A percentile compares a stretch with the other conserved stretches of the same genome.
Conservation (phyloP, 345 rosid species). For the Schrenkiella parvula region DNA sequence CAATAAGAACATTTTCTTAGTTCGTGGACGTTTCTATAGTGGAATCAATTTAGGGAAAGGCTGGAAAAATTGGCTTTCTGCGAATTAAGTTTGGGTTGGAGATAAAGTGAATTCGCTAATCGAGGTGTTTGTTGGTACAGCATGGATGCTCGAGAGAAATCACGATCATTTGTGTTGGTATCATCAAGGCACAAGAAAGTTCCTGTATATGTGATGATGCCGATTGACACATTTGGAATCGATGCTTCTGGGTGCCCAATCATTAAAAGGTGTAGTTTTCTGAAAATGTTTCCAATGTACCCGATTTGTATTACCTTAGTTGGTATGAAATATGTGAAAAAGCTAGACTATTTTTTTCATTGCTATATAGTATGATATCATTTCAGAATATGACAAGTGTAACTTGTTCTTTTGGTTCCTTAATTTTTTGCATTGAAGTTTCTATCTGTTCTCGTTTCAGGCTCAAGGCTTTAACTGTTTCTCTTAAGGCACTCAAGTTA, state of each 20-base stretch:
- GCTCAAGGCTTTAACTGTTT: constrained; percentile 61
- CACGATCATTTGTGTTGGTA: constrained; percentile 44
- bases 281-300: neutral
- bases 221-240: constrained; percentile 42
- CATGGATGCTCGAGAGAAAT: constrained; percentile 62
- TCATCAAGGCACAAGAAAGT: constrained; percentile 56
- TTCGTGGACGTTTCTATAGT: neutral
- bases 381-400: neutral
- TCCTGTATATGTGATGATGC: constrained; percentile 61
- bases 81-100: neutral
- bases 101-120: neutral
- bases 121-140: constrained; percentile 28
- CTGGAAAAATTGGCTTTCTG: neutral
- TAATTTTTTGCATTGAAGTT: neutral
- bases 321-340: neutral
- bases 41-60: neutral
- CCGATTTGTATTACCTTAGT: constrained; percentile 9
- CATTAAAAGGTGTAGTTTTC: constrained; percentile 43
- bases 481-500: constrained; percentile 70
- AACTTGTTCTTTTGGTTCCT: neutral
- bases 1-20: constrained; percentile 3
- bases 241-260: constrained; percentile 56
- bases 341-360: neutral
- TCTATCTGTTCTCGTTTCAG: constrained; percentile 41
- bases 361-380: neutral